Base-by-base conservation (phyloP, 768 basidiomycete genomes). In the Termitomyces heimii region DNA sequence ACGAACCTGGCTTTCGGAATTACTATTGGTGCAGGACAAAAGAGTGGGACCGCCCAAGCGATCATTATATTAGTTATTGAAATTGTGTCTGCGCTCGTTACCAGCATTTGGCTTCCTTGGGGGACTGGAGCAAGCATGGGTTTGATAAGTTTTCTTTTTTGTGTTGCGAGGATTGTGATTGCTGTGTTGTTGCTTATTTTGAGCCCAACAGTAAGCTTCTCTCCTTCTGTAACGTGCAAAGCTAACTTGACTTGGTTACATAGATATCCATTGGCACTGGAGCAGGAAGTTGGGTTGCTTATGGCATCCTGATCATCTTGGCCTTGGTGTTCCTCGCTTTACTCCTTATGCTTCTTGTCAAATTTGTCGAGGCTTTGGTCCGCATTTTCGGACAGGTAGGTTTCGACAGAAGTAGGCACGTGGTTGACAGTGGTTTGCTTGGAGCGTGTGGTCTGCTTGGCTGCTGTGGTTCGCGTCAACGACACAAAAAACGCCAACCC, bases 61-160 rank as follows among this genome's bases (percentile, higher is more conserved):
- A 85, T 96, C 62, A 79, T 98, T 54, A 85, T 99, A 61, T 78
- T 98, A 28, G 80, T 97, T 31, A 82, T 93, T 20, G 97, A 99
- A 69, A 88, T 99, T 16, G 78, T 79, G 22, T 86, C 89, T 44
- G 92, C 94, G 5, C 75, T 98, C 57, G 83, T 91, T 28, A 97
- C 95, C 32, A 94, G 91, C 60, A 77, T 96, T 32, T 97, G 93
- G 93, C 80, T 97, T 58, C 95, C 95, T 18, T 99, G 96, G 96
- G 93, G 92, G 31, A 89, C 89, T 53, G 94, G 96, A 1, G 94
- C 96, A 2, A 91, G 93, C 60, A 98, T 98, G 97, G 96, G 95
- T 14, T 78, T 94, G 35, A 87, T 96, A 57, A 94, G 92, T 68
- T 98, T 98, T 77, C 75, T 97, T 65, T 88, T 96, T 65, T 94